These are phyloP conservation scores for Scedosporium aurantiacum DNA, from an alignment of 2,329 filamentous ascomycete species.

Conservation along the genomic window DNA sequence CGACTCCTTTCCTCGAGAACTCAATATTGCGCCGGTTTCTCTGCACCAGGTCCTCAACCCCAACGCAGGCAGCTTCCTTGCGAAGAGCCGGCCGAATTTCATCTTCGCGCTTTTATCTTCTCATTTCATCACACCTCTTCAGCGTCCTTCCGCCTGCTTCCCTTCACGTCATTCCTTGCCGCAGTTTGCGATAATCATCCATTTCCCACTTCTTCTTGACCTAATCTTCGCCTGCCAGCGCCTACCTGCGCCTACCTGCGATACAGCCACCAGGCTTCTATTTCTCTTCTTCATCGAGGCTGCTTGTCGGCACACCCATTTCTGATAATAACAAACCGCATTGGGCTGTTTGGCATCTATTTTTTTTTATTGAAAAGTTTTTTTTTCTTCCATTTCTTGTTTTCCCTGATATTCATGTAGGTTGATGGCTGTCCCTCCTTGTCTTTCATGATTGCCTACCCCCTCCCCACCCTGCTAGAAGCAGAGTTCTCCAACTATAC, in stretches of 20 bases:
- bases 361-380: constrained; percentile 1
- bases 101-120: background rate
- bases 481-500: background rate
- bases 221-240: background rate
- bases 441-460: background rate
- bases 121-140: background rate
- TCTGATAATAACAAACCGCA: background rate
- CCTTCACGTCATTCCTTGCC: background rate
- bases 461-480: background rate
- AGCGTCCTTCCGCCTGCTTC: background rate
- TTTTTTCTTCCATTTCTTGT: background rate
- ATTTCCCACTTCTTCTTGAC: too few relatives aligned
- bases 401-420: background rate
- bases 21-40: background rate
- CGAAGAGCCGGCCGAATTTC: background rate
- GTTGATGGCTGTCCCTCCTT: too few relatives aligned
- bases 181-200: background rate
- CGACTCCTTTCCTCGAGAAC: background rate
- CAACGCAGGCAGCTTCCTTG: background rate
- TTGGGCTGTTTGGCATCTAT: background rate
- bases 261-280: background rate
- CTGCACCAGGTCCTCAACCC: background rate
- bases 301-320: background rate
- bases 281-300: background rate
- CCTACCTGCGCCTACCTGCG: too few relatives aligned